Percentiles rank a stretch among this genome's conserved stretches.
Conservation (phyloP, 2,329 filamentous ascomycete species). For the Fusarium sp. region DNA sequence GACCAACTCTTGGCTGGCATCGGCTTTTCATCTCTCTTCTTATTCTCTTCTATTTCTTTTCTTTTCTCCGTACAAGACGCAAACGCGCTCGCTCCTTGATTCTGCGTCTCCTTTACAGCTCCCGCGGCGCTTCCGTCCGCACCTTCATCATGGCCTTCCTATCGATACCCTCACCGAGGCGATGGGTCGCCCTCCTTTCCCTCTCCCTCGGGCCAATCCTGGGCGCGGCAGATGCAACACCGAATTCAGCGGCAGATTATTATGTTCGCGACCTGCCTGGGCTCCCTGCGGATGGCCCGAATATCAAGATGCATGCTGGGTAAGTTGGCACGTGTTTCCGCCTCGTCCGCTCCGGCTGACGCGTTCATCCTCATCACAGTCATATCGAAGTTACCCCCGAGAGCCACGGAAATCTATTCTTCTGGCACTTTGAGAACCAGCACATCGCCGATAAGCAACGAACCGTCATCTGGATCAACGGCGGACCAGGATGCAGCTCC, state of each 20-base stretch:
- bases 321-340: conserved; percentile 57
- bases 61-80: conserved; percentile 7
- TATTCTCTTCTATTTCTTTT: conserved; percentile 4
- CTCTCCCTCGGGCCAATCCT: conserved; percentile 57
- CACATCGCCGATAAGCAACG: conserved; percentile 93
- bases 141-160: conserved; percentile 40
- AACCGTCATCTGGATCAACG: conserved; percentile 97
- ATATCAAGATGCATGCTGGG: conserved; percentile 99
- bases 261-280: conserved; percentile 89
- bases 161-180: conserved; percentile 37
- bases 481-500: conserved; percentile 95
- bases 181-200: conserved; percentile 46
- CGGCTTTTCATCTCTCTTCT: background rate
- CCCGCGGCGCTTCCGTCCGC: conserved; percentile 32
- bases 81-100: conserved; percentile 2
- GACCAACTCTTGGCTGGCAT: conserved; percentile 1
- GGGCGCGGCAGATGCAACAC: conserved; percentile 43
- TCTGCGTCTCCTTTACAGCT: conserved; percentile 9
- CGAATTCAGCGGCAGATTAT: conserved; percentile 75
- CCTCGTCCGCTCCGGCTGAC: conserved; percentile 33
- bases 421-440: conserved; percentile 97
- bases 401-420: conserved; percentile 94
- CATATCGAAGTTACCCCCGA: conserved; percentile 91
- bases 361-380: conserved; percentile 56
- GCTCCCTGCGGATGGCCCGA: conserved; percentile 74